A percentile compares a stretch with the other conserved stretches of the same genome.
Conservation (phyloP, 306 rosid species). For the Citrullus colocynthis region DNA sequence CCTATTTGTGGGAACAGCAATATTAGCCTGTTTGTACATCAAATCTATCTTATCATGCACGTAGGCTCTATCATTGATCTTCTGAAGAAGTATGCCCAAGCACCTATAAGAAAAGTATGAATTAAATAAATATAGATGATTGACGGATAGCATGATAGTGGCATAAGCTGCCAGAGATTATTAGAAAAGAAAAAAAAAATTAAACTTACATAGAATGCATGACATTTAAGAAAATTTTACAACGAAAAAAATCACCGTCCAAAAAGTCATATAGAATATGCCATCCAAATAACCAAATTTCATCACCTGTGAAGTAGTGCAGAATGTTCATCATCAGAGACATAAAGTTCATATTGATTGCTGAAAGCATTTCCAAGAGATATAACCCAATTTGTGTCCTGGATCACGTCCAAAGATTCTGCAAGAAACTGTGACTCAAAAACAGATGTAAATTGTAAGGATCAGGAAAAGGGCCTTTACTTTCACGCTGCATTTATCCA, state of each 20-base stretch:
- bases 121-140: slow-evolving; percentile 1
- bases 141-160: neutral
- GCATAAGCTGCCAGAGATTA: neutral
- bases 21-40: slow-evolving; percentile 79
- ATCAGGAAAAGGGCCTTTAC: slow-evolving; percentile 8
- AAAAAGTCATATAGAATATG: neutral
- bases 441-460: slow-evolving; percentile 12
- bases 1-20: slow-evolving; percentile 71
- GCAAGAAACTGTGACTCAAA: slow-evolving; percentile 72
- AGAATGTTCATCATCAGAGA: slow-evolving; percentile 80
- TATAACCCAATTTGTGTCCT: slow-evolving; percentile 75
- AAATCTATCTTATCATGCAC: slow-evolving; percentile 71
- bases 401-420: slow-evolving; percentile 91
- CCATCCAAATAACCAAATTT: neutral
- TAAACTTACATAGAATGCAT: neutral
- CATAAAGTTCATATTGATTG: slow-evolving; percentile 81
- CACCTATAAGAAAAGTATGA: slow-evolving; percentile 42
- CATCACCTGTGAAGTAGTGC: slow-evolving; percentile 86
- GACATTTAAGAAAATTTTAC: neutral
- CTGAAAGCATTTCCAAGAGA: slow-evolving; percentile 83
- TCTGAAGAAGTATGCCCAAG: slow-evolving; percentile 86
- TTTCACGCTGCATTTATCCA: slow-evolving; percentile 6
- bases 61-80: slow-evolving; percentile 73
- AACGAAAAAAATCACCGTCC: neutral
- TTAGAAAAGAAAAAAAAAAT: neutral